phyloP scores from a whole-genome alignment of 2,329 filamentous ascomycete genomes.

The Aureobasidium leucospermi region DNA sequence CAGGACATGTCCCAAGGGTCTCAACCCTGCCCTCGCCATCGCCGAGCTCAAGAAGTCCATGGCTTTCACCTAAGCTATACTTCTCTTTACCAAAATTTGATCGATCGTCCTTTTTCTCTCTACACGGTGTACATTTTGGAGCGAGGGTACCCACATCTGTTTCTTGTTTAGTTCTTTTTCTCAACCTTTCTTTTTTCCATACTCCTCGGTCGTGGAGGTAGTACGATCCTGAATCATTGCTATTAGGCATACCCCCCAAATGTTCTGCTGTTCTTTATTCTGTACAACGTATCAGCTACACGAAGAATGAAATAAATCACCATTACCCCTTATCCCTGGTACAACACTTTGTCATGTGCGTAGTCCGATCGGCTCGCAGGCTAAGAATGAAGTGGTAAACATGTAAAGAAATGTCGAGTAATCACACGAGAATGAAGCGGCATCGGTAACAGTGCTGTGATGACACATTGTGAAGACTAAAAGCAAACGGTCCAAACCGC shows the following conservation, averaged over 20 bases:
- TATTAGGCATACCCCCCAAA: neutral
- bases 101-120: neutral
- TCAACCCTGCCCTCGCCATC: conserved; percentile 93
- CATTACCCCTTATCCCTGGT: too few species aligned
- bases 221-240: neutral
- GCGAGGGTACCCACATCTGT: conserved; percentile 4
- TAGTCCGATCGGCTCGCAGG: too few species aligned
- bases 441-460: too few species aligned
- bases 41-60: conserved; percentile 98
- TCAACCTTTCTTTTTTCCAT: neutral
- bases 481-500: too few species aligned
- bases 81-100: neutral
- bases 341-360: too few species aligned
- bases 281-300: neutral
- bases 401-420: too few species aligned
- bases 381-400: too few species aligned
- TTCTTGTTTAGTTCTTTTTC: conserved; percentile 1
- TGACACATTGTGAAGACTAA: too few species aligned
- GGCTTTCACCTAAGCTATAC: conserved; percentile 44
- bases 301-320: neutral
- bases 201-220: neutral
- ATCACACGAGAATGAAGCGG: too few species aligned
- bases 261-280: neutral
- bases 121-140: conserved; percentile 1
- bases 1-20: conserved; percentile 92